Conservation (phyloP, 83 land plant species). For the Thuja plicata region DNA sequence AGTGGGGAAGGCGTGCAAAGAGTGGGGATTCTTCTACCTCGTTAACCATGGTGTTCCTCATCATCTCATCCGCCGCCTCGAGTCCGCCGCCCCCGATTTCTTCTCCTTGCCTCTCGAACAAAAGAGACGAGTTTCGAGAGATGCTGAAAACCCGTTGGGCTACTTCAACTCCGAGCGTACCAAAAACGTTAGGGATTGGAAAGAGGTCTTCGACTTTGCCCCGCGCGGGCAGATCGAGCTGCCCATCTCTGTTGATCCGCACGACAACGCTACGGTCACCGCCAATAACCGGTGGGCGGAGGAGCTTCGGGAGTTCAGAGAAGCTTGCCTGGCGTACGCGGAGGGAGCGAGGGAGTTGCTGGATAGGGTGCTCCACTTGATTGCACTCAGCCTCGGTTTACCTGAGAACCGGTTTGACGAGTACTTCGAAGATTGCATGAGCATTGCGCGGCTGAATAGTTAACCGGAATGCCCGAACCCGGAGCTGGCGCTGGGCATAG, state of each 20-base stretch:
- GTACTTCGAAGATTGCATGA: constrained; percentile 23
- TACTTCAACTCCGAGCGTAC: constrained; percentile 75
- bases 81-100: too few species aligned
- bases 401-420: constrained; percentile 34
- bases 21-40: constrained; percentile 64
- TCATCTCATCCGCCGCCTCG: background rate
- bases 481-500: constrained; percentile 74
- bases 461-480: background rate
- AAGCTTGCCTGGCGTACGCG: too few species aligned
- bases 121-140: too few species aligned
- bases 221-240: too few species aligned
- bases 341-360: too few species aligned
- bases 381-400: constrained; percentile 63
- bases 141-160: constrained; percentile 38
- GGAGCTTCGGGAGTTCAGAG: too few species aligned
- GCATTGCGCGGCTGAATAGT: too few species aligned
- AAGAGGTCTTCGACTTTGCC: too few species aligned
- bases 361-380: constrained; percentile 13
- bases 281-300: background rate
- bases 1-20: constrained; percentile 14
- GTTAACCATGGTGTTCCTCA: constrained; percentile 47
- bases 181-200: too few species aligned
- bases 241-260: too few species aligned
- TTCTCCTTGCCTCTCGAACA: constrained; percentile 19
- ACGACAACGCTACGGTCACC: too few species aligned